Evolutionary conservation across 352 stramenopile genomes (phyloP).

Genomic region (Elongisporangium senticosum): DNA sequence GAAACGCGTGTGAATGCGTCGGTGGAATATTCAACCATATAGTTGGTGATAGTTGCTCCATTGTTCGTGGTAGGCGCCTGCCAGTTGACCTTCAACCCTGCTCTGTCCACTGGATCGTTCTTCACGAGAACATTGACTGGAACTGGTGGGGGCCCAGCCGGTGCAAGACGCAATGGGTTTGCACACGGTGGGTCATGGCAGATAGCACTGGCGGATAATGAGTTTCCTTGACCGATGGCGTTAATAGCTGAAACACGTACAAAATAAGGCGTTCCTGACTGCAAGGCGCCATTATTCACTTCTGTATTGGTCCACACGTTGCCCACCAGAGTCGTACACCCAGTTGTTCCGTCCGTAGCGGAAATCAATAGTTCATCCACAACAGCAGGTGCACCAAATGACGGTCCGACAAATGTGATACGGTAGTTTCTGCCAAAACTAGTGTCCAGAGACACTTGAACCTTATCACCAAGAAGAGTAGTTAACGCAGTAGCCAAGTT

Average conservation of each 20-base stretch:
- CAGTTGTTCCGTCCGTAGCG: conserved; percentile 46
- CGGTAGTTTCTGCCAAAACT: conserved; percentile 54
- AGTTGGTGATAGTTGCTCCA: conserved; percentile 58
- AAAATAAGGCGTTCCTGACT: conserved; percentile 83
- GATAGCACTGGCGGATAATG: conserved; percentile 29
- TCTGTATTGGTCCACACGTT: conserved; percentile 64
- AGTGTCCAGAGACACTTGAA: conserved; percentile 58
- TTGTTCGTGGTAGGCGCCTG: conserved; percentile 51
- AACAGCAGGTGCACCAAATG: conserved; percentile 32
- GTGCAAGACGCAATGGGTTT: conserved; percentile 33
- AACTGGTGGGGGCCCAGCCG: conserved; percentile 62
- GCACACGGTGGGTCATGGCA: conserved; percentile 51
- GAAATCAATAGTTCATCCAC: conserved; percentile 41
- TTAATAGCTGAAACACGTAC: conserved; percentile 89
- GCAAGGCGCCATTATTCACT: conserved; percentile 76
- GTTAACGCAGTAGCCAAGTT: conserved; percentile 27
- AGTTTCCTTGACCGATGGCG: conserved; percentile 64
- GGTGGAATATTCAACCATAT: conserved; percentile 85
- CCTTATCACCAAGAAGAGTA: conserved; percentile 44
- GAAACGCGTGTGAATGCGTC: conserved; percentile 31
- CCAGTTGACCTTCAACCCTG: conserved; percentile 86
- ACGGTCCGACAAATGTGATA: conserved; percentile 87
- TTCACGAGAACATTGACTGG: conserved; percentile 76
- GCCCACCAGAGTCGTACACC: conserved; percentile 40
- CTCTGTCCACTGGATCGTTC: conserved; percentile 70